Percentiles rank a stretch among this genome's conserved stretches.
These are phyloP conservation scores for Pistacia atlantica DNA, from an alignment of 345 rosid genomes.

Conservation along the genomic window DNA sequence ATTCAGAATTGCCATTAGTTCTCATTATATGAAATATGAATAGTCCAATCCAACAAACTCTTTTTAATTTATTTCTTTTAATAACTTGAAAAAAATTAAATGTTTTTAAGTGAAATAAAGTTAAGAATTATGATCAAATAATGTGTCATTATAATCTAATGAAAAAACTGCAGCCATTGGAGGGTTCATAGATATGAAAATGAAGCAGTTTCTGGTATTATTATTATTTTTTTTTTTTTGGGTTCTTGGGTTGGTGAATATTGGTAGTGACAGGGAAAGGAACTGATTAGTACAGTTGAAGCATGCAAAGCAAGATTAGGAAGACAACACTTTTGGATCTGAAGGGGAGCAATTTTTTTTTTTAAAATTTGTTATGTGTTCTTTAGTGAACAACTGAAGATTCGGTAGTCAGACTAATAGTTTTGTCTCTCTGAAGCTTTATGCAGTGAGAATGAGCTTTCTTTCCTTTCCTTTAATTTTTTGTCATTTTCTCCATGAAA, in stretches of 20 bases:
- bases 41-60: no score
- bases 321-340: conserved; percentile 22
- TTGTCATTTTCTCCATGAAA: conserved; percentile 35
- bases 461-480: neutral
- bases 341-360: conserved; percentile 21
- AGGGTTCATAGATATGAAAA: neutral
- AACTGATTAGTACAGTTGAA: conserved; percentile 26
- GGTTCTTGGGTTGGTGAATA: neutral
- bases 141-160: no score
- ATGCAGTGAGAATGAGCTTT: conserved; percentile 56
- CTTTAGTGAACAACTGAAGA: conserved; percentile 46
- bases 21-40: no score
- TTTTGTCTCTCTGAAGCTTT: conserved; percentile 38
- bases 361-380: conserved; percentile 39
- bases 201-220: neutral
- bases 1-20: no score
- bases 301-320: conserved; percentile 47
- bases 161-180: neutral
- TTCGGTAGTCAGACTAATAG: conserved; percentile 42
- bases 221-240: neutral
- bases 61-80: no score
- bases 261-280: conserved; percentile 39
- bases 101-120: no score
- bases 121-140: no score
- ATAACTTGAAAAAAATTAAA: no score